These are phyloP conservation scores for Podila minutissima DNA, from an alignment of 192 early-diverging fungal genomes.

Conservation along the genomic window DNA sequence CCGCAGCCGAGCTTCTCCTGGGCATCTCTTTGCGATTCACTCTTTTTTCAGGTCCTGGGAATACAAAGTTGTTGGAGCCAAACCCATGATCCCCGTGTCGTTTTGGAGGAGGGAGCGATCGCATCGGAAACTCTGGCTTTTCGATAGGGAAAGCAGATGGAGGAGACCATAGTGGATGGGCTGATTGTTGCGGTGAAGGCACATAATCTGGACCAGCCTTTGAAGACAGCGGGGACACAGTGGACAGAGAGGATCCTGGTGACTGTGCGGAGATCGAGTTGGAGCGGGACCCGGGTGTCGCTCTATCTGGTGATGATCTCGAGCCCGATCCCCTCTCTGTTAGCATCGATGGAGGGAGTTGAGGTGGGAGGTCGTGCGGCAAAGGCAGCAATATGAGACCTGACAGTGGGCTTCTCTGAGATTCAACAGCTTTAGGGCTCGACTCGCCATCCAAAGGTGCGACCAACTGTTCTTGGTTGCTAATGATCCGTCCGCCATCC, in stretches of 20 bases:
- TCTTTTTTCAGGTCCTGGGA: not conserved
- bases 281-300: not conserved
- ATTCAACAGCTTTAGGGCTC: not conserved
- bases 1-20: slow-evolving; percentile 37
- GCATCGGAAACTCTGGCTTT: not conserved
- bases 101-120: slow-evolving; percentile 32
- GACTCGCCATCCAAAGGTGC: not conserved
- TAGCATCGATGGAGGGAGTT: not conserved
- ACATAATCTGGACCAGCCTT: not conserved
- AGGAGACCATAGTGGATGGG: not conserved
- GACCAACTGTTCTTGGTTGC: slow-evolving; percentile 20
- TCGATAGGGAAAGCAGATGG: not conserved
- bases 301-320: not conserved
- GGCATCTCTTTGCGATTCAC: not conserved
- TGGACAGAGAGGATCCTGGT: not conserved
- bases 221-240: not conserved
- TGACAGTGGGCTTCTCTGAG: slow-evolving; percentile 28
- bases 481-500: slow-evolving; percentile 32
- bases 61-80: not conserved
- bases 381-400: slow-evolving; percentile 4
- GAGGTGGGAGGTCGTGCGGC: not conserved
- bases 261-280: not conserved
- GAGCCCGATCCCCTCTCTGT: not conserved
- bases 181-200: not conserved
- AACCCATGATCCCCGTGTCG: slow-evolving; percentile 7